Conservation (phyloP, 495 filamentous ascomycete species). For the Emericellopsis terricola region DNA sequence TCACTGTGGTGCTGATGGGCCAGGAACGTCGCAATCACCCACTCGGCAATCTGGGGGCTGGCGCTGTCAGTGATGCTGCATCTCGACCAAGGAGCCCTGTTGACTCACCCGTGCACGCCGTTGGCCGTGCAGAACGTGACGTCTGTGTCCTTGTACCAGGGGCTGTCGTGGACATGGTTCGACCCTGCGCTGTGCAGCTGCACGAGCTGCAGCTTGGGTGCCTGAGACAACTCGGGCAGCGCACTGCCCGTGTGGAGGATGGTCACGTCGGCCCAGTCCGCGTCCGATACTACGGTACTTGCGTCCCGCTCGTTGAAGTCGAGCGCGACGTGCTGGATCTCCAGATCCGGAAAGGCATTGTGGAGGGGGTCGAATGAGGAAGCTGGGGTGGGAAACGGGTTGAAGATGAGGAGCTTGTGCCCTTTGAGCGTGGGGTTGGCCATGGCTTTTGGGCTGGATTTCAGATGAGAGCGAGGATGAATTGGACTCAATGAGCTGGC, state of each 20-base stretch:
- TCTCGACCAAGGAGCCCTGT: background rate
- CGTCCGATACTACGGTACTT: too few relatives aligned
- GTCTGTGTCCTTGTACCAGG: constrained; percentile 37
- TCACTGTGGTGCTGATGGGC: constrained; percentile 11
- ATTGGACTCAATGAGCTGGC: too few relatives aligned
- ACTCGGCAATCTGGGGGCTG: constrained; percentile 26
- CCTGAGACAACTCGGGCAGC: background rate
- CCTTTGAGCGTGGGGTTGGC: too few relatives aligned
- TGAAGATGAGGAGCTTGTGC: too few relatives aligned
- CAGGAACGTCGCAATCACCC: constrained; percentile 22
- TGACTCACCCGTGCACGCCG: constrained; percentile 11
- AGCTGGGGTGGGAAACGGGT: too few relatives aligned
- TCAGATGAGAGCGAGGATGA: too few relatives aligned
- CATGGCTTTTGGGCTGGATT: too few relatives aligned
- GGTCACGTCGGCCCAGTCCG: too few relatives aligned
- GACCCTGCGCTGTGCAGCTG: background rate
- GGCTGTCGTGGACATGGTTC: background rate
- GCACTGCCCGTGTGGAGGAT: background rate
- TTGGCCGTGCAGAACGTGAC: constrained; percentile 51
- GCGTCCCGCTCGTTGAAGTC: too few relatives aligned
- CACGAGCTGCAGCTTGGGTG: background rate
- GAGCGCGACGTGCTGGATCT: too few relatives aligned
- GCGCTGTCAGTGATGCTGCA: background rate
- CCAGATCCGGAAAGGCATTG: too few relatives aligned
- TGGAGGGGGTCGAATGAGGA: too few relatives aligned